phyloP scores from a whole-genome alignment of 441 rosid species.

The Syzygium malaccense region DNA sequence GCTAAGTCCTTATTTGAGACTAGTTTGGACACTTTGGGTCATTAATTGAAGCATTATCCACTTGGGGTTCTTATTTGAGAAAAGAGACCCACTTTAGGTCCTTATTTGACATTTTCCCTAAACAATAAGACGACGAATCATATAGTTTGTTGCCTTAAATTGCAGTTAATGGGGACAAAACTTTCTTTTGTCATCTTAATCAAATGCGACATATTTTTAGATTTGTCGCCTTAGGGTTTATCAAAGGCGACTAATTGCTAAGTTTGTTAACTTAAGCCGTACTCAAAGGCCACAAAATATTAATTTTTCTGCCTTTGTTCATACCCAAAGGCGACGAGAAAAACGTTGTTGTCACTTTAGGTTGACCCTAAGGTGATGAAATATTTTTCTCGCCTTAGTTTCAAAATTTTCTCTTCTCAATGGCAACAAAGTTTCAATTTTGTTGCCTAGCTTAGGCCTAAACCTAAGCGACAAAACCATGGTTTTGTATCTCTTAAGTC shows the following conservation, averaged over 20 bases:
- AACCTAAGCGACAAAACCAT: background rate
- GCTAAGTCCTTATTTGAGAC: no score
- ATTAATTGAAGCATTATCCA: no score
- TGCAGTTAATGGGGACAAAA: background rate
- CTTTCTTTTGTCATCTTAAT: background rate
- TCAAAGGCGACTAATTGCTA: background rate
- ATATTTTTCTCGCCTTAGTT: background rate
- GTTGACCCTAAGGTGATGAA: background rate
- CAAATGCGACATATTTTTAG: background rate
- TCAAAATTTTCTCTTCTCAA: background rate
- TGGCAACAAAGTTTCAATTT: background rate
- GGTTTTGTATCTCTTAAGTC: no score
- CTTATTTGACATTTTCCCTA: no score
- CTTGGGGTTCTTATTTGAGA: no score
- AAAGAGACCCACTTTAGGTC: no score
- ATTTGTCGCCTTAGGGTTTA: background rate
- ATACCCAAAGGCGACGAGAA: background rate
- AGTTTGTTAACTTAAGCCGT: background rate
- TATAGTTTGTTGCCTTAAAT: background rate
- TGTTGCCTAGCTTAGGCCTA: background rate
- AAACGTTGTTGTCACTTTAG: background rate
- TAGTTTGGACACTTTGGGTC: no score
- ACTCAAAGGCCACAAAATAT: background rate
- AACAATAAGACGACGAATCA: background rate
- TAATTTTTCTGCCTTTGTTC: background rate